These are phyloP conservation scores for Physaria fendleri DNA, from an alignment of 345 rosid species.

Conservation along the genomic window DNA sequence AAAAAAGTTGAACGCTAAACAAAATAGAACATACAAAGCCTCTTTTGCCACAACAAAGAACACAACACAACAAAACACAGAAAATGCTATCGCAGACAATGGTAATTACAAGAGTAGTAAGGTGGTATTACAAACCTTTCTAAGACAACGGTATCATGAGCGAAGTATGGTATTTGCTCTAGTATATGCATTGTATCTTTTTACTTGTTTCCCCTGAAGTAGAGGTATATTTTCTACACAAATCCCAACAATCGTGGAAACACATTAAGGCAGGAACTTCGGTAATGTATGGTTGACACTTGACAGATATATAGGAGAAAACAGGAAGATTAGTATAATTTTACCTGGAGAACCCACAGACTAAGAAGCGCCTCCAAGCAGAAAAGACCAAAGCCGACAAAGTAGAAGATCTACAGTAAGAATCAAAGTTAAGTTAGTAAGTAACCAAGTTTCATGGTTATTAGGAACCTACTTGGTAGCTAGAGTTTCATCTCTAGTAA, in stretches of 20 bases:
- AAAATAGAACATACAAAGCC: background rate
- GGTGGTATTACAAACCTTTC: conserved; percentile 6
- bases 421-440: background rate
- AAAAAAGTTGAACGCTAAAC: background rate
- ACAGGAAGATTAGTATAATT: background rate
- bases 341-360: conserved; percentile 94
- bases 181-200: background rate
- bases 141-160: background rate
- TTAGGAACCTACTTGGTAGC: background rate
- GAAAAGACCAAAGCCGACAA: conserved; percentile 80
- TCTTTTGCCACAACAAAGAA: background rate
- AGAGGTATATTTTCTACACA: conserved; percentile 10
- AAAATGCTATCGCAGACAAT: background rate
- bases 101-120: background rate
- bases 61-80: background rate
- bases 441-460: background rate
- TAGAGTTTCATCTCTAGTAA: background rate
- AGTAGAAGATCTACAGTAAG: conserved; percentile 72
- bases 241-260: background rate
- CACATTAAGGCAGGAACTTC: background rate
- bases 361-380: conserved; percentile 84
- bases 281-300: background rate
- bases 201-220: conserved; percentile 12
- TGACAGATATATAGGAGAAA: background rate
- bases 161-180: background rate